These are phyloP conservation scores for Clonostachys chloroleuca DNA, from an alignment of 2,329 filamentous ascomycete species.

Conservation along the genomic window DNA sequence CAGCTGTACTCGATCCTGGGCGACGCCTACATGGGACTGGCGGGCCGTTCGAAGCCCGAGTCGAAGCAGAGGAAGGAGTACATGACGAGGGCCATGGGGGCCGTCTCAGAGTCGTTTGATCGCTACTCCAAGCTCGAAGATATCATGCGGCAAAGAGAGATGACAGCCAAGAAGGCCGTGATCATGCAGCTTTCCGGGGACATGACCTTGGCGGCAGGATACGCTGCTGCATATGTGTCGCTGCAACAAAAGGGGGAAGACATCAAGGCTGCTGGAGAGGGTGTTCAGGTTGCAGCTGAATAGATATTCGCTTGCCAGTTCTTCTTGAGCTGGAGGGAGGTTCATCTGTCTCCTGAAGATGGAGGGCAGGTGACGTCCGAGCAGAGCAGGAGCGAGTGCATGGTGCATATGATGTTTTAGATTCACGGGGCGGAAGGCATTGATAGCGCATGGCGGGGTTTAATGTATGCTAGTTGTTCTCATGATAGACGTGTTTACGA, in stretches of 20 bases:
- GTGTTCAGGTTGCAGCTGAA: too few species aligned
- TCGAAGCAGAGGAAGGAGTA: slow-evolving; percentile 47
- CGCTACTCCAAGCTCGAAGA: slow-evolving; percentile 64
- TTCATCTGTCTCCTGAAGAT: too few species aligned
- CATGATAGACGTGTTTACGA: too few species aligned
- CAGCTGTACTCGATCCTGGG: slow-evolving; percentile 66
- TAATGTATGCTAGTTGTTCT: too few species aligned
- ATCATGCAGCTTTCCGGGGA: slow-evolving; percentile 70
- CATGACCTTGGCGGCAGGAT: slow-evolving; percentile 57
- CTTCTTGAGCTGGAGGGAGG: too few species aligned
- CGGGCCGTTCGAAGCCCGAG: slow-evolving; percentile 43
- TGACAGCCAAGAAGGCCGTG: slow-evolving; percentile 77
- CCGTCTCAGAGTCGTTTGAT: slow-evolving; percentile 58
- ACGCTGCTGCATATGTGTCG: slow-evolving; percentile 60
- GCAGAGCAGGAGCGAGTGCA: too few species aligned
- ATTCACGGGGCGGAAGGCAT: too few species aligned
- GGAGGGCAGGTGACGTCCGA: too few species aligned
- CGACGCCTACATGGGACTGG: slow-evolving; percentile 76
- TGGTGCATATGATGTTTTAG: too few species aligned
- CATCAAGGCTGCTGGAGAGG: too few species aligned
- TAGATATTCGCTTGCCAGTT: too few species aligned
- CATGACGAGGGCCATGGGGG: slow-evolving; percentile 52
- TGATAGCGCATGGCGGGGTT: too few species aligned
- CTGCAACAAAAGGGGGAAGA: slow-evolving; percentile 18
- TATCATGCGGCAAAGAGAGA: slow-evolving; percentile 66